Base-by-base conservation (phyloP, 192 early-diverging fungal species). In the Coemansia sp. region DNA sequence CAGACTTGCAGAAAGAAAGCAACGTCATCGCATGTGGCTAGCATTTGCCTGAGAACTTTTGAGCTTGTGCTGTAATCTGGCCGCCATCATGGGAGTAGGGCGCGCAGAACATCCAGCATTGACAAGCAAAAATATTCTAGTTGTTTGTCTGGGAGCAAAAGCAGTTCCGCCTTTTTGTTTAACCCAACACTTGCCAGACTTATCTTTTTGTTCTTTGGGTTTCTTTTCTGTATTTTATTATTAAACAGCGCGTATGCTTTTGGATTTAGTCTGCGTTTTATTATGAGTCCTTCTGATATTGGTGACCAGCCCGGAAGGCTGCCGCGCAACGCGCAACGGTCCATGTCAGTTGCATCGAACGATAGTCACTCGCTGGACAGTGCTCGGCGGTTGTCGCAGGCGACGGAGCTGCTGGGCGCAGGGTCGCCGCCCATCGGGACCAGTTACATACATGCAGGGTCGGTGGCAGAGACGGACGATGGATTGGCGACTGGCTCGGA, bases 251-350 rank as follows among this genome's bases (percentile, higher is more conserved):
- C 47, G 4, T 49, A 49, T 49, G 47, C 47, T 49, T 7, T 19
- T 4, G n/a, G 43, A n/a, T n/a, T 45, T 14, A 13, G 14, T 45
- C 43, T n/a, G 43, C 18, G 47, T 19, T 19, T 49, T 19, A 19
- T 19, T 19, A 49, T 49, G 47, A 20, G 27, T 54, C 47, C 59
- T 19, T 50, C 59, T 9, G 59, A 61, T 27, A 50, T 26, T 12
- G 37, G 27, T 24, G 61, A 62, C 37, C 61, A 62, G 61, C 61
- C 32, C 24, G 61, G 43, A 13, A 54, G 71, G 7, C 56, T 78
- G 12, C 71, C 76, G 14, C 66, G 63, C 8, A 78, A 78, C 22
- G 76, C 76, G 3, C 76, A 78, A 53, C 66, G 52, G 24, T 58
- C 48, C 23, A 32, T 52, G 14, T 38, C 75, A 5, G 62, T 63